Conservation (phyloP, 371 early-diverging fungal genomes). For the Mortierella sp. region DNA sequence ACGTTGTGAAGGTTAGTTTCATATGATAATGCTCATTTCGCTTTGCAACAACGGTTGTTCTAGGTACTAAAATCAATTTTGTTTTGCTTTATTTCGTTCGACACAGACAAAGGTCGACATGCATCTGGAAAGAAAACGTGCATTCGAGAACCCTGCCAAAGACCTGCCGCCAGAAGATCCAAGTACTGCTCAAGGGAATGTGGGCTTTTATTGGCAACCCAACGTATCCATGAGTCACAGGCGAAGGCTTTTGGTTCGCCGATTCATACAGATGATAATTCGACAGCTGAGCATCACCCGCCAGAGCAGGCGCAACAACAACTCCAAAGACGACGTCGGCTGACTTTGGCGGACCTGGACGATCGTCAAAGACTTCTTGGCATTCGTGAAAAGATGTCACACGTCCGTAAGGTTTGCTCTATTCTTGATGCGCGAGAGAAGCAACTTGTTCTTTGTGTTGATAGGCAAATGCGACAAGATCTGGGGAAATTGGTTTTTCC, state of each 20-base stretch:
- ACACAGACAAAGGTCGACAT: slow-evolving; percentile 59
- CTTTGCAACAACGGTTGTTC: not conserved
- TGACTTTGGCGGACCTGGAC: slow-evolving; percentile 57
- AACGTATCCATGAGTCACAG: slow-evolving; percentile 46
- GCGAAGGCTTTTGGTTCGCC: slow-evolving; percentile 36
- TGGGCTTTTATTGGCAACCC: slow-evolving; percentile 53
- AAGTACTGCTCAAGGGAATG: slow-evolving; percentile 60
- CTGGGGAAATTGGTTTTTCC: slow-evolving; percentile 10
- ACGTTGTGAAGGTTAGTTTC: slow-evolving; percentile 62
- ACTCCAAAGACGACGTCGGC: slow-evolving; percentile 33
- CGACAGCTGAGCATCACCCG: not conserved
- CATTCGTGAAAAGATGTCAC: slow-evolving; percentile 49
- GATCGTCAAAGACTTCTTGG: slow-evolving; percentile 43
- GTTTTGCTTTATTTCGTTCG: not conserved
- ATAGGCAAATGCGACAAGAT: slow-evolving; percentile 46
- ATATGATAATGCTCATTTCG: not conserved
- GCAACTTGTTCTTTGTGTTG: slow-evolving; percentile 44
- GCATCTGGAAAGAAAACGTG: slow-evolving; percentile 67
- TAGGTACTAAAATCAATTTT: too few species aligned
- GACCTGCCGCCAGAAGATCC: slow-evolving; percentile 36
- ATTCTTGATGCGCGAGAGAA: slow-evolving; percentile 41
- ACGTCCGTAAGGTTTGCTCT: slow-evolving; percentile 44
- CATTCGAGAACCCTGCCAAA: slow-evolving; percentile 60
- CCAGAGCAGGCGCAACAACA: slow-evolving; percentile 6
- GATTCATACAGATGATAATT: not conserved